Conservation (phyloP, 116 monocot genomes). For the Cymodocea nodosa region DNA sequence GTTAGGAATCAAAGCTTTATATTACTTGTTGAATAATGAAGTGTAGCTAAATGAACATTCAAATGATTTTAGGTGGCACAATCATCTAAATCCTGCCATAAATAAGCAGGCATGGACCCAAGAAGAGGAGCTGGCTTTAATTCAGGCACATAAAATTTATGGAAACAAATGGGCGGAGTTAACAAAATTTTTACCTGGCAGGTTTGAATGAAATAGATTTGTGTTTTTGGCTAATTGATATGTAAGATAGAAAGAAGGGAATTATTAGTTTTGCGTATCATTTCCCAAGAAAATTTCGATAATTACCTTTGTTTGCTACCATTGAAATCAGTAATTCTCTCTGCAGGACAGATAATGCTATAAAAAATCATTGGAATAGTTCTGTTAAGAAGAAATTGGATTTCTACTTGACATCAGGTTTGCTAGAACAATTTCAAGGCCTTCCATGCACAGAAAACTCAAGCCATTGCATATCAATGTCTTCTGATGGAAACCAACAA, state of each 20-base stretch:
- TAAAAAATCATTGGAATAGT: conserved; percentile 99
- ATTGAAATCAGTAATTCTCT: not conserved
- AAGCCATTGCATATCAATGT: conserved; percentile 7
- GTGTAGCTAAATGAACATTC: not conserved
- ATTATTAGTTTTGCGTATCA: too few species aligned
- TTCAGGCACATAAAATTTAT: conserved; percentile 85
- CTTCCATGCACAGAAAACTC: conserved; percentile 21
- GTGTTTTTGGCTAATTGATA: not conserved
- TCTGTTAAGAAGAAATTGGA: conserved; percentile 93
- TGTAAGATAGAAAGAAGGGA: too few species aligned
- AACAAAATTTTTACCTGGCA: conserved; percentile 87
- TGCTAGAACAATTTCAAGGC: conserved; percentile 52
- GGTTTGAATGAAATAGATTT: conserved; percentile 25
- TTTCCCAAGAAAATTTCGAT: too few species aligned
- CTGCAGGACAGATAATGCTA: conserved; percentile 94
- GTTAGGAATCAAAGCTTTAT: not conserved
- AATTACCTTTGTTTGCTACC: not conserved
- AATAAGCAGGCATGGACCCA: conserved; percentile 97
- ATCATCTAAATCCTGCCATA: conserved; percentile 92
- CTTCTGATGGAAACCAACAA: conserved; percentile 20
- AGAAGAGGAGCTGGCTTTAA: conserved; percentile 88
- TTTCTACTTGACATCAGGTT: conserved; percentile 53
- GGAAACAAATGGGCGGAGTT: conserved; percentile 99
- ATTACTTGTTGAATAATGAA: not conserved
- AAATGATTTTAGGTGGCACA: conserved; percentile 64